These are phyloP conservation scores for Podaxis pistillaris DNA, from an alignment of 768 basidiomycete species.

Conservation along the genomic window DNA sequence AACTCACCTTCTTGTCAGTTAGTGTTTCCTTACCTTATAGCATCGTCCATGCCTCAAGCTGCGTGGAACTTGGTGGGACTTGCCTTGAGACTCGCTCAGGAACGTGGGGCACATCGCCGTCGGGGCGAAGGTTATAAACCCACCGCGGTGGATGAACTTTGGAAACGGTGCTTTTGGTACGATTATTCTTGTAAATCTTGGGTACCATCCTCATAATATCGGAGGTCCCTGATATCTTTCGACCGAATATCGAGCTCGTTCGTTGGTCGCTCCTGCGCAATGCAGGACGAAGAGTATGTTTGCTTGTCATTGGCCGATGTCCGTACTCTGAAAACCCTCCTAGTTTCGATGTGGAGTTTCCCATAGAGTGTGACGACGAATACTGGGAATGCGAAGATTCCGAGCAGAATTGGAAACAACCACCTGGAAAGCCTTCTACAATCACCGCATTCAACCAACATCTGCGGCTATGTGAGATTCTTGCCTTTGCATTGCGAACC, in stretches of 20 bases:
- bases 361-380: conserved; percentile 56
- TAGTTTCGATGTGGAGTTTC: conserved; percentile 66
- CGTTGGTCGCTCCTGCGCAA: conserved; percentile 63
- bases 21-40: conserved; percentile 32
- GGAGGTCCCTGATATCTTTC: conserved; percentile 29
- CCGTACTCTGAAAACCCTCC: background rate
- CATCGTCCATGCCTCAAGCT: conserved; percentile 48
- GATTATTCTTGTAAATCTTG: background rate
- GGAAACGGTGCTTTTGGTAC: conserved; percentile 59
- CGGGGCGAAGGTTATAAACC: conserved; percentile 31
- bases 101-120: conserved; percentile 60
- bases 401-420: conserved; percentile 57
- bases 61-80: conserved; percentile 57
- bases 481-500: conserved; percentile 60
- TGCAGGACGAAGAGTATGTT: conserved; percentile 71
- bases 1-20: conserved; percentile 22
- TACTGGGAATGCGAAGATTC: conserved; percentile 47
- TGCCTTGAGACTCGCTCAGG: conserved; percentile 60
- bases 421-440: conserved; percentile 52
- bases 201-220: background rate
- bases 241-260: conserved; percentile 40
- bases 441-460: conserved; percentile 51
- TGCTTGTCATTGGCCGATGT: background rate
- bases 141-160: conserved; percentile 53
- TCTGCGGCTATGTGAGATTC: conserved; percentile 61